phyloP scores from a whole-genome alignment of 2,329 filamentous ascomycete genomes.

The Incumbomyces delicatus region DNA sequence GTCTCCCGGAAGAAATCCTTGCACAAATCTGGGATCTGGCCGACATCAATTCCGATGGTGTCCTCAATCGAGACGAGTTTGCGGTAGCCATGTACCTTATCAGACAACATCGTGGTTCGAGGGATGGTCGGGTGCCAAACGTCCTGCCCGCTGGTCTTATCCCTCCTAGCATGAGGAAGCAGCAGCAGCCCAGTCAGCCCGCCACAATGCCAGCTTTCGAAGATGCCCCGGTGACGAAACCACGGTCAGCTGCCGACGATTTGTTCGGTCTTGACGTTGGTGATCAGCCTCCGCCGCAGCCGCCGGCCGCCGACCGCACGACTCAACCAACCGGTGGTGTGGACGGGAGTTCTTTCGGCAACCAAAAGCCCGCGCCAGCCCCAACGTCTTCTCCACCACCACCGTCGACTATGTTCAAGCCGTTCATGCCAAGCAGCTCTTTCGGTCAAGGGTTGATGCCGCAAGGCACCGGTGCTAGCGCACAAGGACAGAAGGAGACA shows the following conservation, averaged over 20 bases:
- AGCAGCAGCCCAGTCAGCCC: constrained; percentile 31
- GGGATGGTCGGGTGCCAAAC: constrained; percentile 57
- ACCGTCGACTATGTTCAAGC: constrained; percentile 58
- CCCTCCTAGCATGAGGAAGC: constrained; percentile 70
- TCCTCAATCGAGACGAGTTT: constrained; percentile 80
- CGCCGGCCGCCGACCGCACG: constrained; percentile 47
- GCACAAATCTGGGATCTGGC: constrained; percentile 96
- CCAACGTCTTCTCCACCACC: constrained; percentile 22
- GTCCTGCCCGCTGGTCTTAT: constrained; percentile 72
- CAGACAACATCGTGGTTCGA: constrained; percentile 70
- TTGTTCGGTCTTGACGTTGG: constrained; percentile 83
- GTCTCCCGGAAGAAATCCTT: constrained; percentile 74
- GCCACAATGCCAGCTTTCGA: constrained; percentile 37
- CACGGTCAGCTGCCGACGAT: constrained; percentile 83
- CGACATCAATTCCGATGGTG: constrained; percentile 83
- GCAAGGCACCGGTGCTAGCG: constrained; percentile 59
- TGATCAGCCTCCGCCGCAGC: constrained; percentile 36
- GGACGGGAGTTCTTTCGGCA: constrained; percentile 43
- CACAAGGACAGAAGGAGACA: constrained; percentile 30
- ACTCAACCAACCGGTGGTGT: constrained; percentile 68
- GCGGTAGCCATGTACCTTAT: constrained; percentile 97
- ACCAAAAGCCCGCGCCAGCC: constrained; percentile 39
- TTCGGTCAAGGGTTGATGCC: constrained; percentile 77
- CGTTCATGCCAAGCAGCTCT: constrained; percentile 82
- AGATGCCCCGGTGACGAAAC: constrained; percentile 36